These are phyloP conservation scores for Syzygium oleosum DNA, from an alignment of 345 rosid genomes.

Conservation along the genomic window DNA sequence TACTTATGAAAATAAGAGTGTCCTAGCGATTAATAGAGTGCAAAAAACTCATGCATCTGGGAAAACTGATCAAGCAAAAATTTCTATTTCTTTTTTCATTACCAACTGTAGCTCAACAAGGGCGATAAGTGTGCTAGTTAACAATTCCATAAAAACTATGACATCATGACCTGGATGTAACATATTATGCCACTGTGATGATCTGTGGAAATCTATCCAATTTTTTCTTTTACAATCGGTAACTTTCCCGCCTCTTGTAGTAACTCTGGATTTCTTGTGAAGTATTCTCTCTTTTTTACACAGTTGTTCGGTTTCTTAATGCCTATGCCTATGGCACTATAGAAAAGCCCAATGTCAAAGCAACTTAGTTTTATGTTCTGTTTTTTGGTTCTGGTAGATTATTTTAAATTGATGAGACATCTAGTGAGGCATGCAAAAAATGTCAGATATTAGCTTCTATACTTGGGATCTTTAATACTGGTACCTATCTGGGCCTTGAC, in stretches of 20 bases:
- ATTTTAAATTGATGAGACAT: not conserved
- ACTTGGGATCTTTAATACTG: not conserved
- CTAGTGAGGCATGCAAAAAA: not conserved
- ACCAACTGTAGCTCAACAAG: not conserved
- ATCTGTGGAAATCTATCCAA: not conserved
- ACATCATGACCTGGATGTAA: not conserved
- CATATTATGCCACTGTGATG: not conserved
- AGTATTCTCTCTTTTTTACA: not conserved
- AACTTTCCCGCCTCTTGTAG: not conserved
- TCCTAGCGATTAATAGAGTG: not conserved
- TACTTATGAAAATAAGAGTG: too few species aligned
- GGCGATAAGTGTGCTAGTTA: not conserved
- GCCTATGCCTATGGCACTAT: not conserved
- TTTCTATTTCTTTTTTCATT: not conserved
- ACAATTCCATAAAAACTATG: not conserved
- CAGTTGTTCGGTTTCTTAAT: not conserved
- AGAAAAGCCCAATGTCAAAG: not conserved
- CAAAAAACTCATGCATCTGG: not conserved
- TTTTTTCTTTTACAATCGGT: not conserved
- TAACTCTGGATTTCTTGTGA: not conserved
- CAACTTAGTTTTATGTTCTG: not conserved
- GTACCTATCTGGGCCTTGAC: not conserved
- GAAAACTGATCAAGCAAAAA: not conserved
- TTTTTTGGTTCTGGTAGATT: not conserved
- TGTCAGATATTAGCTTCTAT: not conserved